These are phyloP conservation scores for Diversispora epigaea DNA, from an alignment of 192 early-diverging fungal species.

Conservation along the genomic window DNA sequence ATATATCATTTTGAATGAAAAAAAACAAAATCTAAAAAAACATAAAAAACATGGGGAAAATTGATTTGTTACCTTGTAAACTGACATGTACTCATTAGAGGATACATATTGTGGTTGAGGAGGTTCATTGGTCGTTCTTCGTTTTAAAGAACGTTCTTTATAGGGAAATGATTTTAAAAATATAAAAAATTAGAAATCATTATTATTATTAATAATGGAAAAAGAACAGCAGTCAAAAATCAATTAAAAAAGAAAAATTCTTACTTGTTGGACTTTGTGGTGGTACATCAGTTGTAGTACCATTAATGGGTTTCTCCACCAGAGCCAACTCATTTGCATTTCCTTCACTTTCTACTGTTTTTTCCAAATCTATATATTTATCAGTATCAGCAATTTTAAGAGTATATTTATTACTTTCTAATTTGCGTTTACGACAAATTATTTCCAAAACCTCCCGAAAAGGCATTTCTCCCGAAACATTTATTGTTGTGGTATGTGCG, in stretches of 20 bases:
- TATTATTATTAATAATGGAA: too few relatives aligned
- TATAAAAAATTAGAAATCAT: neutral
- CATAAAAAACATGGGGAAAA: neutral
- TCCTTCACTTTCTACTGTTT: conserved; percentile 68
- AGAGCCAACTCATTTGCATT: conserved; percentile 67
- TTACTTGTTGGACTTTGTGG: conserved; percentile 13
- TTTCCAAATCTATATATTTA: conserved; percentile 75
- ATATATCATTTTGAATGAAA: conserved; percentile 31
- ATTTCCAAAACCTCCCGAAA: conserved; percentile 78
- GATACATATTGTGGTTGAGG: conserved; percentile 25
- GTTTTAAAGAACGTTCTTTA: neutral
- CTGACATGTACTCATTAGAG: conserved; percentile 32
- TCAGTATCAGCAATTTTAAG: conserved; percentile 78
- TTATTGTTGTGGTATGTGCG: conserved; percentile 88
- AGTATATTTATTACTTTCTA: conserved; percentile 82
- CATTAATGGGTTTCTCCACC: conserved; percentile 60
- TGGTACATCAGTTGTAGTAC: neutral
- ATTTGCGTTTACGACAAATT: conserved; percentile 86
- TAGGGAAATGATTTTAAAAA: neutral
- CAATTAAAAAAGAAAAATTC: neutral
- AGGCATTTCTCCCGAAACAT: conserved; percentile 66
- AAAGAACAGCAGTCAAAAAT: too few relatives aligned
- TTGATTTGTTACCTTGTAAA: conserved; percentile 30
- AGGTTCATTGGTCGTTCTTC: conserved; percentile 15
- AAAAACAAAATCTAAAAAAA: conserved; percentile 43